These are phyloP conservation scores for Osmanthus fragrans DNA, from an alignment of 257 asterid genomes.

Conservation along the genomic window DNA sequence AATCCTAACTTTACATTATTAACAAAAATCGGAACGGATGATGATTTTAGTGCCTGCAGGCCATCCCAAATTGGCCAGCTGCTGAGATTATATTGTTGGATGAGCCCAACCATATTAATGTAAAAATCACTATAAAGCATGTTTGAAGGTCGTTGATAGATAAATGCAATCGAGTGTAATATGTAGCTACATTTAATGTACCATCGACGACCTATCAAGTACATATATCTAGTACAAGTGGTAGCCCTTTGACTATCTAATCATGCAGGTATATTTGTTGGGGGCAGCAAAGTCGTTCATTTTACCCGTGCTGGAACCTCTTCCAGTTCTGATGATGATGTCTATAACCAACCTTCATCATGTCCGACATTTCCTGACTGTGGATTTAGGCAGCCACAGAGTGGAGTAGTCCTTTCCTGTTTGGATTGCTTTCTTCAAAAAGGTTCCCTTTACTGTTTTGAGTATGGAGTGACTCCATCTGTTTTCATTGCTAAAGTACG, in stretches of 20 bases:
- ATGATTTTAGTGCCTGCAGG: neutral
- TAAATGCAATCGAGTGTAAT: neutral
- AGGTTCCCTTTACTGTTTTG: constrained; percentile 71
- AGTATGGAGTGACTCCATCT: constrained; percentile 73
- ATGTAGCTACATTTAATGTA: neutral
- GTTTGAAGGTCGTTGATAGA: neutral
- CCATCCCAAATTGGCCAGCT: neutral
- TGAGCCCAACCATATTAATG: neutral
- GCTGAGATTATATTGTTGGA: neutral
- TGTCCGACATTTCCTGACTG: constrained; percentile 83
- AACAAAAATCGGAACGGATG: neutral
- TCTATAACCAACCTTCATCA: constrained; percentile 32
- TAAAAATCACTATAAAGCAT: neutral
- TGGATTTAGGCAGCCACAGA: constrained; percentile 72
- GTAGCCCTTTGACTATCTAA: neutral
- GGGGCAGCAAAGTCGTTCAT: constrained; percentile 90
- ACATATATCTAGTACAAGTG: neutral
- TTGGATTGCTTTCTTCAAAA: constrained; percentile 75
- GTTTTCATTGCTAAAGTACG: constrained; percentile 76
- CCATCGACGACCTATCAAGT: neutral
- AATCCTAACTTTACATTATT: neutral
- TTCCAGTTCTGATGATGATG: constrained; percentile 34
- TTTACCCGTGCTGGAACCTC: constrained; percentile 61
- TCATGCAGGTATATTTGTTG: constrained; percentile 75
- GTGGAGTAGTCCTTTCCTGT: constrained; percentile 83